These are phyloP conservation scores for Choricystis sp. DNA, from an alignment of 139 green algal species.

Conservation along the genomic window DNA sequence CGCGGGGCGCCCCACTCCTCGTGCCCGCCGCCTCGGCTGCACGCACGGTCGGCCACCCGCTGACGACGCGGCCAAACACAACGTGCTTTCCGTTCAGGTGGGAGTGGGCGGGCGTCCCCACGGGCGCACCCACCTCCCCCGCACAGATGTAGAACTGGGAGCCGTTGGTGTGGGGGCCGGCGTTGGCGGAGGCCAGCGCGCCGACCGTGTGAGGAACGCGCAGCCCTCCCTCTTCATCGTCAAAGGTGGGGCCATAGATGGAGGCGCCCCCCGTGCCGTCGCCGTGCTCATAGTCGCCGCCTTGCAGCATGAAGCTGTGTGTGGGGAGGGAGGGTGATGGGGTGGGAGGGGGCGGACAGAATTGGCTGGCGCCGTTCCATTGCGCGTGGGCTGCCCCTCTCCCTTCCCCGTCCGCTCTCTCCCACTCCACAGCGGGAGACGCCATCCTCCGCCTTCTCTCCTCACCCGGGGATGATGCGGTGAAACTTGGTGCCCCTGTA, in stretches of 20 bases:
- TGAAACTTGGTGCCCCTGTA: slow-evolving; percentile 17
- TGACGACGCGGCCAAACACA: slow-evolving; percentile 63
- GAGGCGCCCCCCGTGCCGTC: slow-evolving; percentile 50
- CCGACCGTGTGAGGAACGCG: slow-evolving; percentile 41
- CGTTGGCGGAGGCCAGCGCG: slow-evolving; percentile 50
- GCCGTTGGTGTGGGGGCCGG: slow-evolving; percentile 64
- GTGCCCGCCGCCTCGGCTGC: neutral
- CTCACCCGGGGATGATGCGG: slow-evolving; percentile 44
- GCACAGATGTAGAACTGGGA: slow-evolving; percentile 71
- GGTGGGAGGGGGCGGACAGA: neutral
- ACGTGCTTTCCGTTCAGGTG: slow-evolving; percentile 47
- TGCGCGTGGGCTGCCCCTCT: neutral
- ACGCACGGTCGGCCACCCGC: neutral
- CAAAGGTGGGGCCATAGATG: slow-evolving; percentile 23
- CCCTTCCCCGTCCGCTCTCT: neutral
- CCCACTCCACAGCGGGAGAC: neutral
- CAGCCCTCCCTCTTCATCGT: too few species aligned
- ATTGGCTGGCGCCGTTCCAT: neutral
- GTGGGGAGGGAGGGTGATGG: neutral
- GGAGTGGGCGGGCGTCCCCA: neutral
- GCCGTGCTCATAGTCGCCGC: slow-evolving; percentile 68
- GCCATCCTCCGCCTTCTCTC: neutral
- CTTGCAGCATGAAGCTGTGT: slow-evolving; percentile 62
- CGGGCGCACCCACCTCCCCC: too few species aligned
- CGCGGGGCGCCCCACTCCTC: neutral